Evolutionary conservation across 768 basidiomycete genomes (phyloP), one percentile per base, ranked within the genome.

Genomic region (Trichaptum fuscoviolaceum): DNA sequence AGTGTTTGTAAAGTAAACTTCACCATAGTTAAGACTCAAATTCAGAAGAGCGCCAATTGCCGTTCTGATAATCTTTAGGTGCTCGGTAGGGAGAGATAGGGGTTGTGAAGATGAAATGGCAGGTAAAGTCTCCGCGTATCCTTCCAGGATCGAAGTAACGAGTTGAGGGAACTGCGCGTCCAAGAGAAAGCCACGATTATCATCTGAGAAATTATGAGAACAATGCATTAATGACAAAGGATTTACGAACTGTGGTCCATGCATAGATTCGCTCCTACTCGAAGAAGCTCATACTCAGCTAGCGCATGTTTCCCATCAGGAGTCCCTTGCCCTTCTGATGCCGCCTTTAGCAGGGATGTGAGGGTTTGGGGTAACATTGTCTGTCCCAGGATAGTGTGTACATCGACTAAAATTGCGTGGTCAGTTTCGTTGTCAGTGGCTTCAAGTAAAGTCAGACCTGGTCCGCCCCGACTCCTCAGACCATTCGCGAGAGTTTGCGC

Each of bases 221-320:
- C 20, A 62, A 24, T 60, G 7, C 62, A 23, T 63, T 23, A 65
- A 52, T 34, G 42, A 27, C n/a, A 26, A 57, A 62, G 58, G 52
- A 30, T 18, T 23, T 25, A 74, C 85, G 67, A 69, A 87, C 91
- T 87, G 71, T 94, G 91, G 73, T 95, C 91, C 77, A 92, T 87
- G 75, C 91, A 93, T 20, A 95, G 76, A 76, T 95, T 95, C 15
- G 93, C 93, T 26, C 86, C 87, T 17, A 93, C 86, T 66, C 93
- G 84, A 64, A 95, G 83, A 34, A 93, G 77, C 73, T 94, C 90
- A 67, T 84, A 84, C 25, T 87, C 79, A 10, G 84, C 83, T 9
- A 82, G 72, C 63, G 85, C 80, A 66, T 81, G 82, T n/a, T 75
- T 68, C 30, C 80, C 76, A 64, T 74, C 76, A 6, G 86, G 85